phyloP scores from a whole-genome alignment of 2,329 filamentous ascomycete species.

The Fusarium sp. region DNA sequence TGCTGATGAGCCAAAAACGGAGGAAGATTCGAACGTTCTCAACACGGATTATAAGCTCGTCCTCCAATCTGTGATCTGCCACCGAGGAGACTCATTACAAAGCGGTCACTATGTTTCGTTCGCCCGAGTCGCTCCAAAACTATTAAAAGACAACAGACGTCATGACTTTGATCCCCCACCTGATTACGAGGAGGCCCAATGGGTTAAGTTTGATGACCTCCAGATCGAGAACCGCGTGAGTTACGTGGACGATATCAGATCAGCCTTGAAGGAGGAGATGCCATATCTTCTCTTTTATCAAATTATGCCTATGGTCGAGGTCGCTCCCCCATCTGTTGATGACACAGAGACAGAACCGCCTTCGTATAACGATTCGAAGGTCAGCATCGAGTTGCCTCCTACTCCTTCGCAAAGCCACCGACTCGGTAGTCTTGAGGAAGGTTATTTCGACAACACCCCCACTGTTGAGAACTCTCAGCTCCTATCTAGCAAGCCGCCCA shows the following conservation, averaged over 20 bases:
- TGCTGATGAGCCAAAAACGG: conserved; percentile 78
- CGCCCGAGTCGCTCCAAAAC: conserved; percentile 78
- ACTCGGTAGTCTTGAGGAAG: conserved; percentile 42
- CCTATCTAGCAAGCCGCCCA: conserved; percentile 59
- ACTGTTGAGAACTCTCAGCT: conserved; percentile 39
- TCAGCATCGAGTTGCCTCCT: conserved; percentile 57
- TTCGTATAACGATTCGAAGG: conserved; percentile 70
- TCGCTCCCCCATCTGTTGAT: conserved; percentile 65
- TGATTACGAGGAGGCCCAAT: conserved; percentile 80
- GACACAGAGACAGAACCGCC: conserved; percentile 68
- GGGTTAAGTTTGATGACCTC: conserved; percentile 96
- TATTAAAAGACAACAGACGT: conserved; percentile 72
- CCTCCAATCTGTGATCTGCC: conserved; percentile 92
- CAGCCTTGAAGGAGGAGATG: conserved; percentile 86
- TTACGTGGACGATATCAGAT: conserved; percentile 82
- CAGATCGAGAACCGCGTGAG: conserved; percentile 76
- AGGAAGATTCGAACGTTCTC: conserved; percentile 72
- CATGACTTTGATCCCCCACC: conserved; percentile 72
- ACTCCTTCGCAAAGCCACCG: conserved; percentile 44
- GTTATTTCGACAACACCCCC: conserved; percentile 50
- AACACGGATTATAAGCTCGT: conserved; percentile 94
- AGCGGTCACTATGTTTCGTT: conserved; percentile 94
- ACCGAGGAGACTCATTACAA: conserved; percentile 86
- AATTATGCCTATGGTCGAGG: conserved; percentile 87
- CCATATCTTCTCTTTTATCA: conserved; percentile 97